Evolutionary conservation across 2,329 filamentous ascomycete genomes (phyloP).

Genomic region (Neoarthrinium moseri): DNA sequence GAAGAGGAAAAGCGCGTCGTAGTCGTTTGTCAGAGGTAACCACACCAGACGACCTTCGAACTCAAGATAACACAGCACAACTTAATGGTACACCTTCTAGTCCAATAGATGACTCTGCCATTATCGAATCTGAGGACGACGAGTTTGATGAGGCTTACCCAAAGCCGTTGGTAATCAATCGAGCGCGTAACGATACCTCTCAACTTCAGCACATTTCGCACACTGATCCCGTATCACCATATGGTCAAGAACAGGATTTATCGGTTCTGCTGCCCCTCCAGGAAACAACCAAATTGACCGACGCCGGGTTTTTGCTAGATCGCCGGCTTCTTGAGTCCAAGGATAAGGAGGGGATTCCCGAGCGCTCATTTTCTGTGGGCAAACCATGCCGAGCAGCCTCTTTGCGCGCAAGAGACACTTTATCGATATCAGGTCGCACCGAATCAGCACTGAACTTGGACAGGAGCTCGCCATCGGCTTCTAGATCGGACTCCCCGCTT

Average conservation of each 20-base stretch:
- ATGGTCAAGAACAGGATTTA: not conserved
- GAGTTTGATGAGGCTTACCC: not conserved
- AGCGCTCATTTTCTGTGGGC: not conserved
- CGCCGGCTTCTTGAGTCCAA: not conserved
- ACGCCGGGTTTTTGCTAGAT: not conserved
- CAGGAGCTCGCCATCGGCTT: not conserved
- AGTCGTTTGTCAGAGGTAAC: conserved; percentile 29
- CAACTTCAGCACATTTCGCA: not conserved
- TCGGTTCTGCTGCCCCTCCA: not conserved
- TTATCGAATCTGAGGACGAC: not conserved
- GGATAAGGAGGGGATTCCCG: not conserved
- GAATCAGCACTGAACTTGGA: not conserved
- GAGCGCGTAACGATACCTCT: not conserved
- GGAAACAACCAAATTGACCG: not conserved
- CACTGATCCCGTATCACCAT: not conserved
- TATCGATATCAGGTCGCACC: not conserved
- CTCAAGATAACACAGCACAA: not conserved
- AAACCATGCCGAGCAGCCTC: not conserved
- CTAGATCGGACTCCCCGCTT: not conserved
- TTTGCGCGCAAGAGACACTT: not conserved
- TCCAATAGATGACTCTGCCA: not conserved
- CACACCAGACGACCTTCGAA: conserved; percentile 21
- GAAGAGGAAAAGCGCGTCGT: conserved; percentile 17
- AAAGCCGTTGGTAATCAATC: not conserved
- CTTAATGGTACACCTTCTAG: not conserved